Conservation (phyloP, 2,329 filamentous ascomycete species). For the Helicocarpus griseus region DNA sequence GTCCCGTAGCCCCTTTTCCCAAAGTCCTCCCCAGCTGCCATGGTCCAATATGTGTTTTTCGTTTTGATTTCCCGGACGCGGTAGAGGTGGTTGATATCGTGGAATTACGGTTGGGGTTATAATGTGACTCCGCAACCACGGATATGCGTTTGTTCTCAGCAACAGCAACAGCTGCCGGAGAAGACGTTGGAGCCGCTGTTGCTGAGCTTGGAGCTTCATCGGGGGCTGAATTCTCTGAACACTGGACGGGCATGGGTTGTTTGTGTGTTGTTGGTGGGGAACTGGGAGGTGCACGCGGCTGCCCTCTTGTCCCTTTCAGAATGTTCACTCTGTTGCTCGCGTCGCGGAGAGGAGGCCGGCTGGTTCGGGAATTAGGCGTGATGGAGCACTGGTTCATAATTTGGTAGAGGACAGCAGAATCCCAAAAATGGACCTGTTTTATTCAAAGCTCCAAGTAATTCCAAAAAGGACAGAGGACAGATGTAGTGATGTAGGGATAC, state of each 20-base stretch:
- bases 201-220: conserved; percentile 23
- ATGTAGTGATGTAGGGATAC: not conserved
- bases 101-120: conserved; percentile 42
- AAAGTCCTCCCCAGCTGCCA: conserved; percentile 88
- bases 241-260: conserved; percentile 10
- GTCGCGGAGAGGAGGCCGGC: conserved; percentile 37
- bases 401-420: not conserved
- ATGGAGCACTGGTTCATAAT: not conserved
- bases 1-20: conserved; percentile 79
- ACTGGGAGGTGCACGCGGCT: conserved; percentile 10
- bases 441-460: not conserved
- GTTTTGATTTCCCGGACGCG: conserved; percentile 43
- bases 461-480: not conserved
- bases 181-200: not conserved
- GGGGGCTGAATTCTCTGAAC: conserved; percentile 15
- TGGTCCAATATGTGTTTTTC: conserved; percentile 74
- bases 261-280: conserved; percentile 2
- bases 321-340: conserved; percentile 41
- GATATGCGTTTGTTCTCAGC: conserved; percentile 46
- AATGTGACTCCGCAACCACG: conserved; percentile 39
- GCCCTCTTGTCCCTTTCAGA: conserved; percentile 19
- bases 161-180: not conserved
- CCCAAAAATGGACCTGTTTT: not conserved
- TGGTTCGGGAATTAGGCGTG: conserved; percentile 10
- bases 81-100: conserved; percentile 48